Base-by-base conservation (phyloP, 371 early-diverging fungal genomes). In the Cokeromyces recurvatus region DNA sequence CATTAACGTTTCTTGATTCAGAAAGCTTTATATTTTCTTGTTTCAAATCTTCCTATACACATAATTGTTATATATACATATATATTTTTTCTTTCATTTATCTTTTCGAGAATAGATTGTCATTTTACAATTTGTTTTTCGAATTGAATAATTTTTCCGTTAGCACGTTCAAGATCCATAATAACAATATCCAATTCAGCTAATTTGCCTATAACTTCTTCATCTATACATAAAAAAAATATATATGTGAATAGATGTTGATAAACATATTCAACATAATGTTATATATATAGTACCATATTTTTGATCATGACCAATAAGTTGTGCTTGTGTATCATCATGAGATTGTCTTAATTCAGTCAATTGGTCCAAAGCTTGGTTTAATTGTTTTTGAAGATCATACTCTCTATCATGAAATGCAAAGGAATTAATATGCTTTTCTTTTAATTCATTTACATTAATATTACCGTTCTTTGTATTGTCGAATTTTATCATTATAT, bases 151-250 rank as follows among this genome's bases (percentile, higher is more conserved):
- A 86, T 75, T 48, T 78, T 83, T 34, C 73, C 70, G 46, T 86
- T 87, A 15, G 91, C 86, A 24, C 87, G 78, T 42, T 94, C 94
- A 16, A 92, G 70, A 48, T 94, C 94, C 57, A 85, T 73, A 34
- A 81, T 75, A 5, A 91, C 76, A 42, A 94, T 90, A 57, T 93
- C 94, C 35, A 91, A 66, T 51, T 94, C 94, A 1, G 92, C 94
- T 11, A 92, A 67, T 61, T 86, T 87, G 16, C 81, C 85, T 0
- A 87, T 84, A 19, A 91, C 84, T 45, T 90, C 88, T 43, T 89
- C 87, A 56, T 93, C 91, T 64, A 57, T 16, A 4, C 7, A 4
- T 4, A 34, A 7, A 27, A n/a, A n/a, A n/a, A n/a, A n/a, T n/a
- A n/a, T n/a, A n/a, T n/a, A n/a, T n/a, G n/a, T n/a, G n/a, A n/a